Percentiles rank a stretch among this genome's conserved stretches.
These are phyloP conservation scores for Setomelanomma holmii DNA, from an alignment of 2,329 filamentous ascomycete genomes.

Conservation along the genomic window DNA sequence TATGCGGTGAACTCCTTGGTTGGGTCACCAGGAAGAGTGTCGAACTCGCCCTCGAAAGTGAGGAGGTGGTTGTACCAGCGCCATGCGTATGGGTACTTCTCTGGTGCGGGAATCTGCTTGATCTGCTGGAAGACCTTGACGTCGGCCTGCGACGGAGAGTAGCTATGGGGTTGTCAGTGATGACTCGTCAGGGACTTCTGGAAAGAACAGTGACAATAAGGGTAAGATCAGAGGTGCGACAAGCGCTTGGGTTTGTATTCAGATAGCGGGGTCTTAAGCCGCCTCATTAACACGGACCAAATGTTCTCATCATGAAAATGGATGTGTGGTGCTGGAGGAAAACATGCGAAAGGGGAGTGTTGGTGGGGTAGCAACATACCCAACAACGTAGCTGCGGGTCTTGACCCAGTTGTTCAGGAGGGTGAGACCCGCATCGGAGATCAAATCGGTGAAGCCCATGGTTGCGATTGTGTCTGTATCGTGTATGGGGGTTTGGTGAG, in stretches of 20 bases:
- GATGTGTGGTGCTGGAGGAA: constrained; percentile 30
- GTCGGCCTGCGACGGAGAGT: constrained; percentile 88
- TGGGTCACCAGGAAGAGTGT: constrained; percentile 87
- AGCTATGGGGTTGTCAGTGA: constrained; percentile 52
- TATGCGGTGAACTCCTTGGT: constrained; percentile 89
- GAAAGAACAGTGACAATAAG: constrained; percentile 20
- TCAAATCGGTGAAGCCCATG: constrained; percentile 75
- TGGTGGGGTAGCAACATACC: constrained; percentile 66
- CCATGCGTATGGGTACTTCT: constrained; percentile 91
- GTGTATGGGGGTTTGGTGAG: constrained; percentile 14
- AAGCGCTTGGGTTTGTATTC: constrained; percentile 78
- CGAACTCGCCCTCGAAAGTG: constrained; percentile 91
- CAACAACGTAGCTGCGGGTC: constrained; percentile 81
- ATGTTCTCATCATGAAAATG: constrained; percentile 76
- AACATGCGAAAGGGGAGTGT: constrained; percentile 20
- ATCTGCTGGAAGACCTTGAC: constrained; percentile 94
- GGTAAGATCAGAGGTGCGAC: constrained; percentile 72
- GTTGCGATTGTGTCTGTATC: constrained; percentile 39
- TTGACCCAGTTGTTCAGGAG: constrained; percentile 76
- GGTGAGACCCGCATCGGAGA: constrained; percentile 70
- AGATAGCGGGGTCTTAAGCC: constrained; percentile 87
- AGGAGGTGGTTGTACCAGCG: constrained; percentile 99
- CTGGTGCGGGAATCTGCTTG: constrained; percentile 74
- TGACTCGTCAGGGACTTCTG: constrained; percentile 18
- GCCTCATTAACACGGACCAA: constrained; percentile 97